These are phyloP conservation scores for Epichloe sibirici DNA, from an alignment of 2,329 filamentous ascomycete species.

Conservation along the genomic window DNA sequence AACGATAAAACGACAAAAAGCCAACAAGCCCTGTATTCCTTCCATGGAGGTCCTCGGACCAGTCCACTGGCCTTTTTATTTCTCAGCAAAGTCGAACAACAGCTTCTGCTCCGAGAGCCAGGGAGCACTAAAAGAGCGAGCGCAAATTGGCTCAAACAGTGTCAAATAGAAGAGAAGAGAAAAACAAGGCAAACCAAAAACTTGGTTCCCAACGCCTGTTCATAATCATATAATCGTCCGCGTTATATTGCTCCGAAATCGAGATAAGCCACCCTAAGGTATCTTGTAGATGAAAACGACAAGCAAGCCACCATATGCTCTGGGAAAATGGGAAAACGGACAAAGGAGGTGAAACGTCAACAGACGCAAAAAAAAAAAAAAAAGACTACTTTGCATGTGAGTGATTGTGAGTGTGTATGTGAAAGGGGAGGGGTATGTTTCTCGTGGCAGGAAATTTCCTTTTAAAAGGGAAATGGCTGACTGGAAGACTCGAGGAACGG, in stretches of 20 bases:
- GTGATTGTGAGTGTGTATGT: slow-evolving; percentile 2
- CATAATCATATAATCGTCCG: slow-evolving; percentile 15
- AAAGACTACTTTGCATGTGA: neutral
- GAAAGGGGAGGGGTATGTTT: too few relatives aligned
- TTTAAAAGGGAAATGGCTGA: too few relatives aligned
- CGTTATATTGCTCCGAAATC: slow-evolving; percentile 10
- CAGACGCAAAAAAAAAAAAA: neutral
- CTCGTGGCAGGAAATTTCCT: too few relatives aligned
- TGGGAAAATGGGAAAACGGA: neutral
- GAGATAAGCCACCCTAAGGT: slow-evolving; percentile 15
- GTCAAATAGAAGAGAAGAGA: neutral
- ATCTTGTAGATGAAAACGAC: slow-evolving; percentile 15
- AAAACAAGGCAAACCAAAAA: slow-evolving; percentile 5
- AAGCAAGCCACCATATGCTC: neutral
- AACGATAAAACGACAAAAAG: slow-evolving; percentile 2
- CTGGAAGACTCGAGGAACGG: too few relatives aligned
- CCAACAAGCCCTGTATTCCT: neutral
- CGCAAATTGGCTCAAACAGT: slow-evolving; percentile 2
- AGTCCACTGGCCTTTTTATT: neutral
- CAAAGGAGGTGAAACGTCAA: neutral
- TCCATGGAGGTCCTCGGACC: neutral
- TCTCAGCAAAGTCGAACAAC: neutral
- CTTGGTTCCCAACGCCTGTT: slow-evolving; percentile 13
- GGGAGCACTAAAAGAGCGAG: neutral
- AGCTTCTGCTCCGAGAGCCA: neutral